phyloP scores from a whole-genome alignment of 1,139 yeast species.

The Debaryomycetaceae sp. region DNA sequence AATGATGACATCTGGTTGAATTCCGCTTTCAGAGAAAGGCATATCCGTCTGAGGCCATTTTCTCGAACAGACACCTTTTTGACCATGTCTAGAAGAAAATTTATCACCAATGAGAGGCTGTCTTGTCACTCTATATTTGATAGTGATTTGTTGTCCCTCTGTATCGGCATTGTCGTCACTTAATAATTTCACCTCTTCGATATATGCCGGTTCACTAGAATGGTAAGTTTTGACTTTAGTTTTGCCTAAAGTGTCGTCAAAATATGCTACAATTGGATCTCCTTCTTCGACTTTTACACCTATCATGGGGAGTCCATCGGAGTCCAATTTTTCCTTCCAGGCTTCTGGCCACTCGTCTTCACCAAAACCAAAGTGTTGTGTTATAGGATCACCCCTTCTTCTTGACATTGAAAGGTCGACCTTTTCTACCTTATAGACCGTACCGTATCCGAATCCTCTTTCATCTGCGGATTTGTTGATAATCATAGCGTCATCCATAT shows the following conservation, averaged over 20 bases:
- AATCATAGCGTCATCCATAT: constrained; percentile 99
- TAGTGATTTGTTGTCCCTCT: constrained; percentile 81
- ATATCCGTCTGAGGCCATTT: constrained; percentile 96
- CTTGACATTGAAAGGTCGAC: constrained; percentile 76
- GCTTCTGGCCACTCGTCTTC: constrained; percentile 85
- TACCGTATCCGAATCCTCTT: constrained; percentile 97
- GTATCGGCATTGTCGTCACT: constrained; percentile 79
- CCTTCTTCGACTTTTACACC: constrained; percentile 92
- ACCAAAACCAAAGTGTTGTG: constrained; percentile 95
- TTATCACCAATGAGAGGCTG: constrained; percentile 96
- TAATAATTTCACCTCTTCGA: constrained; percentile 89
- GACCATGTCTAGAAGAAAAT: constrained; percentile 98
- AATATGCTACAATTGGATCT: constrained; percentile 92
- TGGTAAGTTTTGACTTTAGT: constrained; percentile 92
- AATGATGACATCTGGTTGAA: constrained; percentile 95
- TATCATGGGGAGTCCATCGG: constrained; percentile 88
- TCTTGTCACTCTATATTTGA: constrained; percentile 89
- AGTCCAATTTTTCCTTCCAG: constrained; percentile 86
- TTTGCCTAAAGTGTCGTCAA: constrained; percentile 85
- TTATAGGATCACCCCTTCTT: constrained; percentile 90
- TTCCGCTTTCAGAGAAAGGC: constrained; percentile 96
- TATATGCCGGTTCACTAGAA: constrained; percentile 90
- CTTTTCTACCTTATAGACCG: constrained; percentile 91
- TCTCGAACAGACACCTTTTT: constrained; percentile 98
- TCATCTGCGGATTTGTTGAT: constrained; percentile 95